Percentiles rank a stretch among this genome's conserved stretches.
phyloP scores from a whole-genome alignment of 108 stramenopile species.

The Nitzschia sp. region DNA sequence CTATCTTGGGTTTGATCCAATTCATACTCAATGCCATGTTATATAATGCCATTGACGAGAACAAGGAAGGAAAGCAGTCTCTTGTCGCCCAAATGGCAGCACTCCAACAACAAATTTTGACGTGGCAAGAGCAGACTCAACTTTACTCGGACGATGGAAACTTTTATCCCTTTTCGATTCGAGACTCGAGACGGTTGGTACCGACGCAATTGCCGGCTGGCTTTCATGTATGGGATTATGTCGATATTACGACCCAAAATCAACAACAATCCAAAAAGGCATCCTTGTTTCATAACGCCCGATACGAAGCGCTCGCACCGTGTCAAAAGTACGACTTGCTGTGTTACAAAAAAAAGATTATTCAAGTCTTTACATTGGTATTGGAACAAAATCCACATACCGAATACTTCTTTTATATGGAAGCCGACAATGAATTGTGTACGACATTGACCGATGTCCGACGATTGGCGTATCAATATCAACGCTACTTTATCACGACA shows the following conservation, averaged over 20 bases:
- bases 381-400: conserved; percentile 17
- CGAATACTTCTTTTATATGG: conserved; percentile 41
- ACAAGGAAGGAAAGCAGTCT: neutral
- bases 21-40: conserved; percentile 10
- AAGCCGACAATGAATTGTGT: conserved; percentile 41
- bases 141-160: conserved; percentile 21
- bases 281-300: conserved; percentile 26
- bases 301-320: conserved; percentile 14
- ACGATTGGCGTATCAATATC: conserved; percentile 19
- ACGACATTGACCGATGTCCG: conserved; percentile 28
- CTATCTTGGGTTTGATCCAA: conserved; percentile 11
- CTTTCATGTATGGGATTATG: conserved; percentile 39
- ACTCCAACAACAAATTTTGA: neutral
- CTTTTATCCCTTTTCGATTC: conserved; percentile 38
- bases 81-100: neutral
- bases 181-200: conserved; percentile 36
- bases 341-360: conserved; percentile 35
- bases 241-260: conserved; percentile 26
- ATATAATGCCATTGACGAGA: neutral
- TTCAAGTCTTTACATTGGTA: conserved; percentile 37
- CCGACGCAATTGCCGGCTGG: conserved; percentile 21
- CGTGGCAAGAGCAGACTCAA: neutral
- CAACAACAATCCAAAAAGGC: conserved; percentile 13
- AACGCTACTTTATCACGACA: conserved; percentile 39
- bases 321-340: conserved; percentile 30